Conservation (phyloP, 1,284 basidiomycete genomes). For the Cryptococcus sp. region DNA sequence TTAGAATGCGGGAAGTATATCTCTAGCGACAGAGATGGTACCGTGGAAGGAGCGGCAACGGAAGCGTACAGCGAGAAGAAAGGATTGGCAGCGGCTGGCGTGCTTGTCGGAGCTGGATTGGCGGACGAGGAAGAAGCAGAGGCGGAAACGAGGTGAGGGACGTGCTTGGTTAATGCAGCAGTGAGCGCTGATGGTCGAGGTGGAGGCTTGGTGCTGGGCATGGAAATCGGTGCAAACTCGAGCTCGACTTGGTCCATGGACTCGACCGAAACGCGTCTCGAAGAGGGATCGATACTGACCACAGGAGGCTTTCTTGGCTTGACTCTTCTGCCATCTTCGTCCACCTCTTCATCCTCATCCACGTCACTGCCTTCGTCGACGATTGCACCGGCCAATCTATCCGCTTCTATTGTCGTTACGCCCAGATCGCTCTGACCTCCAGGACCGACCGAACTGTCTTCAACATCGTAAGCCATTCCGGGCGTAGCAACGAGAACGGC, state of each 20-base stretch:
- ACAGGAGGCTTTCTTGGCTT: slow-evolving; percentile 6
- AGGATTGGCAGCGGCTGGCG: slow-evolving; percentile 37
- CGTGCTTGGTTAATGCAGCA: slow-evolving; percentile 41
- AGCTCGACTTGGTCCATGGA: slow-evolving; percentile 18
- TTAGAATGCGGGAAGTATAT: slow-evolving; percentile 86
- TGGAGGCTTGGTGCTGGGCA: not conserved
- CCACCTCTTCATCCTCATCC: slow-evolving; percentile 45
- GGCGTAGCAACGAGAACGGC: slow-evolving; percentile 41
- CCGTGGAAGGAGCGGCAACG: slow-evolving; percentile 48
- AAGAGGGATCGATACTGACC: slow-evolving; percentile 4
- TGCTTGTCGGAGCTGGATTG: slow-evolving; percentile 1
- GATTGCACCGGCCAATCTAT: slow-evolving; percentile 22
- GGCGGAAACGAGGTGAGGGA: slow-evolving; percentile 40
- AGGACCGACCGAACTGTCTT: slow-evolving; percentile 18
- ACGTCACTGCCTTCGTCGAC: slow-evolving; percentile 48
- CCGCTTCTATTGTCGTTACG: slow-evolving; percentile 20
- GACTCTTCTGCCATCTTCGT: slow-evolving; percentile 3
- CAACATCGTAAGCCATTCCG: slow-evolving; percentile 60
- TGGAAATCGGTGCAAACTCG: slow-evolving; percentile 26
- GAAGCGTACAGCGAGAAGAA: slow-evolving; percentile 54
- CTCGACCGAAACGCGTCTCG: slow-evolving; percentile 26
- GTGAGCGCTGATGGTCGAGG: slow-evolving; percentile 37
- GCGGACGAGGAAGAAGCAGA: slow-evolving; percentile 10
- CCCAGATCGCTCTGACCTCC: slow-evolving; percentile 29
- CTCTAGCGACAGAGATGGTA: slow-evolving; percentile 61